Base-by-base conservation (phyloP, 2,329 filamentous ascomycete genomes). In the Blastomyces percursus region DNA sequence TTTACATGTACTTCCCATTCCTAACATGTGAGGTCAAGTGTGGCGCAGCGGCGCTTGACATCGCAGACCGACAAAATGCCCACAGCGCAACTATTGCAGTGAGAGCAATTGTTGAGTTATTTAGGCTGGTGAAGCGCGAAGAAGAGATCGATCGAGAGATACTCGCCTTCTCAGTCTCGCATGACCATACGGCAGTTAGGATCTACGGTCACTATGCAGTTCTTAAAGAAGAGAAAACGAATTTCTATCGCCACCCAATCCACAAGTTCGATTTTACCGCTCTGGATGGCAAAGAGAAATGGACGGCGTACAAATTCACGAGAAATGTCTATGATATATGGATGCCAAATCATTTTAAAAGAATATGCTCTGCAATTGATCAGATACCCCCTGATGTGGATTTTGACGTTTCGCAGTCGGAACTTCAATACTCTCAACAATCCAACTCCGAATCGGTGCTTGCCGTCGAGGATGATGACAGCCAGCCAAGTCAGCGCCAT, bases 121-220 rank as follows among this genome's bases (percentile, higher is more conserved):
- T 46, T 19, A 46, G 21, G 7, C 42, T 46, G 0, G 19, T 42
- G 40, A 42, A 42, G 40, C 14, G 40, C 0, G 40, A 42, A 42
- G 19, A 42, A 42, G 40, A 42, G 27, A 7, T 46, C 3, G 19
- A n/a, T 6, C 19, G 19, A 8, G 42, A 46, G 42, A 46, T 46
- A 46, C 19, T n/a, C 6, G 42, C 42, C 19, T 46, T 46, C 19
- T 46, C 42, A 46, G 5, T 46, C 42, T 46, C 42, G 4, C 42
- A 46, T 46, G 71, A 75, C 64, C 54, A 73, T 32, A 2, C 52
- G 2, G 65, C 64, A 0, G 73, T 76, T 7, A 64, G 71, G 19
- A 78, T 79, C 46, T 78, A 76, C 63, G 73, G 74, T 35, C 69
- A 78, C 60, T 79, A 79, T 61, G 67, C 76, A 1, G 71, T 76